phyloP scores from a whole-genome alignment of 2,329 filamentous ascomycete species.

The Beauveria brongniartii region DNA sequence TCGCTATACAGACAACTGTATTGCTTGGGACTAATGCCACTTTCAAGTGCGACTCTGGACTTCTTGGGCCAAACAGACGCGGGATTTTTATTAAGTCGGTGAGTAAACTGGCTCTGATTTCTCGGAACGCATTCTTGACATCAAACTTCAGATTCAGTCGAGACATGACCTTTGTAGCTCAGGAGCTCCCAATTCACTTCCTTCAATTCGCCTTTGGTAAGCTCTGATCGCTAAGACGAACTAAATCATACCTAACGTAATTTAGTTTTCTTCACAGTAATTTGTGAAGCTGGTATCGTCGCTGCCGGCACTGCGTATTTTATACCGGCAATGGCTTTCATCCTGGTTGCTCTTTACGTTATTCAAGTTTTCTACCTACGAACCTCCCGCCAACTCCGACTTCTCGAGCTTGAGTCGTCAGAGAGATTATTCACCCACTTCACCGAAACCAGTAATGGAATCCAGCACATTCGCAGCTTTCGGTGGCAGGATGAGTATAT shows the following conservation, averaged over 20 bases:
- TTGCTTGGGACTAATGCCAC: background rate
- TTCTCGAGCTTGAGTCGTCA: too few relatives aligned
- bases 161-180: background rate
- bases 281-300: too few relatives aligned
- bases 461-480: too few relatives aligned
- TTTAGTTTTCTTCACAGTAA: too few relatives aligned
- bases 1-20: background rate
- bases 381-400: too few relatives aligned
- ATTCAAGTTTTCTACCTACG: too few relatives aligned
- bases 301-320: too few relatives aligned
- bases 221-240: conserved; percentile 13
- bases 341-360: too few relatives aligned
- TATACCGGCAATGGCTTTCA: too few relatives aligned
- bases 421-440: too few relatives aligned
- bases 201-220: background rate
- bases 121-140: background rate
- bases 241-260: conserved; percentile 27
- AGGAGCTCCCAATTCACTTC: background rate
- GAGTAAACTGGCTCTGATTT: background rate
- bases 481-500: too few relatives aligned
- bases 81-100: background rate
- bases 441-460: too few relatives aligned
- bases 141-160: background rate
- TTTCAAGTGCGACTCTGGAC: background rate
- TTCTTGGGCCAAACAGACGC: background rate